Conservation (phyloP, 768 basidiomycete genomes). For the Hygrocybe coccinea region DNA sequence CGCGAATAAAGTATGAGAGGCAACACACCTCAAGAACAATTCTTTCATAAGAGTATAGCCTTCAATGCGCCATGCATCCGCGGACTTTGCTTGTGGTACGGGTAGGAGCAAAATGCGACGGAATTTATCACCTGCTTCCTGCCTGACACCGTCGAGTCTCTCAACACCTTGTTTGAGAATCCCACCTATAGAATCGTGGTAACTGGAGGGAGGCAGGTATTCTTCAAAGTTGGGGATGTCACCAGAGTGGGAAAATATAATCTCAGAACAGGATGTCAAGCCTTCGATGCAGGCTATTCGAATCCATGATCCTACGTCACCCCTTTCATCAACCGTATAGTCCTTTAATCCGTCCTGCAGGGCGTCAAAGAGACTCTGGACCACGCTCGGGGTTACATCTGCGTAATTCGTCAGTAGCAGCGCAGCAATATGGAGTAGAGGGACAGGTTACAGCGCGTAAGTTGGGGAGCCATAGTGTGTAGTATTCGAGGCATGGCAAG, state of each 20-base stretch:
- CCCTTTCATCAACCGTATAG: slow-evolving; percentile 90
- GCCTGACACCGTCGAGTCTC: slow-evolving; percentile 85
- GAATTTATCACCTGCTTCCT: slow-evolving; percentile 66
- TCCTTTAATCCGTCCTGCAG: slow-evolving; percentile 75
- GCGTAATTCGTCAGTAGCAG: slow-evolving; percentile 8
- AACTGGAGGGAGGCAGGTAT: slow-evolving; percentile 58
- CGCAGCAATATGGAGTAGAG: slow-evolving; percentile 1
- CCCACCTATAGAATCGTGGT: slow-evolving; percentile 53
- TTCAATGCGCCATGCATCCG: slow-evolving; percentile 50
- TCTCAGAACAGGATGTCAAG: slow-evolving; percentile 48
- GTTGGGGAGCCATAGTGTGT: slow-evolving; percentile 37
- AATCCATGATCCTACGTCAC: slow-evolving; percentile 96
- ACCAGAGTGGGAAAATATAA: slow-evolving; percentile 44
- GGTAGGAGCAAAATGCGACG: slow-evolving; percentile 44
- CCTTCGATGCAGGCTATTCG: slow-evolving; percentile 73
- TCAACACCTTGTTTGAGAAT: slow-evolving; percentile 88
- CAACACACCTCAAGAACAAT: slow-evolving; percentile 49
- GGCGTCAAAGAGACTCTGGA: slow-evolving; percentile 49
- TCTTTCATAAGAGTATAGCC: slow-evolving; percentile 43
- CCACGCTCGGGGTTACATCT: slow-evolving; percentile 47
- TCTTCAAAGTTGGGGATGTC: slow-evolving; percentile 43
- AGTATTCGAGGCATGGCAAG: slow-evolving; percentile 48
- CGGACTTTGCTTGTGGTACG: slow-evolving; percentile 37
- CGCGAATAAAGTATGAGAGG: slow-evolving; percentile 5
- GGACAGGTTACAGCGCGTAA: slow-evolving; percentile 43